Conservation (phyloP, 2,329 filamentous ascomycete genomes). For the Penicillium digitatum region DNA sequence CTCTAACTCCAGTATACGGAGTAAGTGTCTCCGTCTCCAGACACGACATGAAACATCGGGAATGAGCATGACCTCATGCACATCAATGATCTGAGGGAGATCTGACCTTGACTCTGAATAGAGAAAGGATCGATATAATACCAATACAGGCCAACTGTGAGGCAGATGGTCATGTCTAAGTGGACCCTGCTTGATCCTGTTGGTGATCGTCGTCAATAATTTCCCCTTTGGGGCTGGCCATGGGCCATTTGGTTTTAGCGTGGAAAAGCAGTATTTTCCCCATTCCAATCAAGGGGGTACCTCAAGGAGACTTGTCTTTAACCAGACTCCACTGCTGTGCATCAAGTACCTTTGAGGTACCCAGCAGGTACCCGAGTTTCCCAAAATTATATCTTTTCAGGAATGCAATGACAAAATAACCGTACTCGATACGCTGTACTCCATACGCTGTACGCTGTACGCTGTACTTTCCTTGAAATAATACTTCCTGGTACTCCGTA, state of each 20-base stretch:
- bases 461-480: not conserved
- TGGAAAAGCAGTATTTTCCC: not conserved
- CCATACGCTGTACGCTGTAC: not conserved
- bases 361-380: constrained; percentile 8
- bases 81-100: constrained; percentile 1
- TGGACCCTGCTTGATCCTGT: constrained; percentile 15
- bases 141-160: not conserved
- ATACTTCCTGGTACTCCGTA: not conserved
- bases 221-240: constrained; percentile 5
- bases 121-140: constrained; percentile 5
- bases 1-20: too few species aligned
- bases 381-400: not conserved
- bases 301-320: not conserved
- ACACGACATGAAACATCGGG: not conserved
- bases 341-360: constrained; percentile 13
- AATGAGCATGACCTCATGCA: constrained; percentile 6
- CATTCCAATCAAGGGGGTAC: constrained; percentile 12
- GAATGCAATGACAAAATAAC: too few species aligned
- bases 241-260: constrained; percentile 16
- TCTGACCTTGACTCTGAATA: constrained; percentile 1
- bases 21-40: not conserved
- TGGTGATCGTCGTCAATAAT: constrained; percentile 14
- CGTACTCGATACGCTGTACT: too few species aligned
- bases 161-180: constrained; percentile 1
- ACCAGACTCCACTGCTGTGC: not conserved